These are phyloP conservation scores for Neostapfia colusana DNA, from an alignment of 176 grass and related monocot genomes.

Conservation along the genomic window DNA sequence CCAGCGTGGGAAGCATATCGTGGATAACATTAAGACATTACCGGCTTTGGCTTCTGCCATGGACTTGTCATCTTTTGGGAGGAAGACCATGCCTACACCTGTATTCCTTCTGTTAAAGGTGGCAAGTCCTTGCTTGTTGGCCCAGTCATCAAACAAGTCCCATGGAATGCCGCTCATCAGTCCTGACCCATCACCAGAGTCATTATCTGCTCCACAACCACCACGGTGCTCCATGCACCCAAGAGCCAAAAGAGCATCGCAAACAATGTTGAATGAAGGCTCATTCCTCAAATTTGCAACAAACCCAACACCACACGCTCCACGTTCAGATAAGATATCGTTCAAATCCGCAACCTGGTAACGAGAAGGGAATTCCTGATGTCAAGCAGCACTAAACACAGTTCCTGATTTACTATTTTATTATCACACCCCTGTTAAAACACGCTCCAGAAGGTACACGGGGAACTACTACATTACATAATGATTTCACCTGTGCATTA, in stretches of 20 bases:
- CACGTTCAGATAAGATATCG: constrained; percentile 91
- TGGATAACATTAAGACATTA: constrained; percentile 39
- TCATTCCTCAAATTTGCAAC: constrained; percentile 93
- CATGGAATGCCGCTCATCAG: constrained; percentile 90
- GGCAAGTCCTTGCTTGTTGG: constrained; percentile 70
- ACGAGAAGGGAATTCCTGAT: neutral
- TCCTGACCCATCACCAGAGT: constrained; percentile 93
- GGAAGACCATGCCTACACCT: constrained; percentile 97
- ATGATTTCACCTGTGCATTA: constrained; percentile 12
- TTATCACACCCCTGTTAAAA: neutral
- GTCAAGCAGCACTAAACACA: constrained; percentile 18
- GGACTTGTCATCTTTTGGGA: constrained; percentile 73
- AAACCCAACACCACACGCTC: constrained; percentile 97
- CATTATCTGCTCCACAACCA: constrained; percentile 94
- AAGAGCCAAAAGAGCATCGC: constrained; percentile 81
- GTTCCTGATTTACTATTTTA: neutral
- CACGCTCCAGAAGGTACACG: constrained; percentile 25
- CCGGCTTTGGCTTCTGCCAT: constrained; percentile 80
- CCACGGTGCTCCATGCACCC: constrained; percentile 99
- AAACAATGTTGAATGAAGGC: constrained; percentile 83
- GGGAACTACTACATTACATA: neutral
- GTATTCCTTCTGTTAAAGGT: constrained; percentile 63
- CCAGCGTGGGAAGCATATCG: neutral
- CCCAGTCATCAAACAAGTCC: constrained; percentile 87
- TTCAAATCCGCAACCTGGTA: constrained; percentile 71